phyloP scores from a whole-genome alignment of 1,139 yeast genomes.

The Zygoascus sp. region DNA sequence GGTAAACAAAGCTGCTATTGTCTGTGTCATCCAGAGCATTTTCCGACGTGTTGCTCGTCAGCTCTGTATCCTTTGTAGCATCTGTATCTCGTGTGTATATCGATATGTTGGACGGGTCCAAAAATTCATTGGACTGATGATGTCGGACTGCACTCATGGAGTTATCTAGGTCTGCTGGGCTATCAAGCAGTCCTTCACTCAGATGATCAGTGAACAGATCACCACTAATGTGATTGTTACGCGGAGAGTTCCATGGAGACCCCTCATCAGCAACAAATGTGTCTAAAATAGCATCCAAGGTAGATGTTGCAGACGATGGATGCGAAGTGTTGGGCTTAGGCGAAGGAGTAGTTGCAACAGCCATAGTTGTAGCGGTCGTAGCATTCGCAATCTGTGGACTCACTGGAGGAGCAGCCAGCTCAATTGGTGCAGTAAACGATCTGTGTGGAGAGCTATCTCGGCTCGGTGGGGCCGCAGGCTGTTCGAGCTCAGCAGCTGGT shows the following conservation, averaged over 20 bases:
- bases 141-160: not conserved
- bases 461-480: not conserved
- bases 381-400: constrained; percentile 8
- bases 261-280: constrained; percentile 18
- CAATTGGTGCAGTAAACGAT: not conserved
- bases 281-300: constrained; percentile 29
- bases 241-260: not conserved
- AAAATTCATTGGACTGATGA: not conserved
- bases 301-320: constrained; percentile 27
- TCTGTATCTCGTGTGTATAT: constrained; percentile 12
- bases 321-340: constrained; percentile 1
- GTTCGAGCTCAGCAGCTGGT: too few species aligned
- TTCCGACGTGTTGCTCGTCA: not conserved
- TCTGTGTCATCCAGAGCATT: constrained; percentile 6
- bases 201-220: too few species aligned
- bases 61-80: constrained; percentile 2
- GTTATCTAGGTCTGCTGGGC: too few species aligned
- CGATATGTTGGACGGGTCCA: constrained; percentile 13
- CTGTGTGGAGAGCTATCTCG: not conserved
- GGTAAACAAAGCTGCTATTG: constrained; percentile 12
- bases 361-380: constrained; percentile 8
- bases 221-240: not conserved
- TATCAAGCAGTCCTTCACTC: too few species aligned
- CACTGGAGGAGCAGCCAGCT: constrained; percentile 8
- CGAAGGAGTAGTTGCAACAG: constrained; percentile 7